Base-by-base conservation (phyloP, 1,284 basidiomycete genomes). In the Tilletiopsis washingtonensis region DNA sequence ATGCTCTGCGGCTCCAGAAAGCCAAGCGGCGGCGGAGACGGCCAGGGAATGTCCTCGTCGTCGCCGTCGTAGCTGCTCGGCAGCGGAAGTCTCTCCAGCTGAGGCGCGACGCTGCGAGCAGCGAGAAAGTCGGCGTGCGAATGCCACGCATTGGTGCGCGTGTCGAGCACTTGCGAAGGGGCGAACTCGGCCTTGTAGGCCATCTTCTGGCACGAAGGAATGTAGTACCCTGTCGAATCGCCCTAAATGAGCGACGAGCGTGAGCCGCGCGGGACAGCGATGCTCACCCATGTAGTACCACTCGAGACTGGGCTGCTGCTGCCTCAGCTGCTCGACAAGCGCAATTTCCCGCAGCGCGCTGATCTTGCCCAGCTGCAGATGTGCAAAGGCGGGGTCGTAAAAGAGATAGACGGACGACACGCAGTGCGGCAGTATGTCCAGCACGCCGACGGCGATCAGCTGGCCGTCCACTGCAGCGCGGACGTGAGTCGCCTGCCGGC, bases 371-470 rank as follows among this genome's bases (percentile, higher is more conserved):
- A 96, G 71, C 11, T 85, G 84, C 66, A 82, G 81, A 40, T 78
- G 78, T 37, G 86, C 83, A 79, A 82, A 91, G 29, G 78, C 78
- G 6, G 83, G 81, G 64, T 90, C 82, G 76, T 94, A 97, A 76
- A 93, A 85, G 72, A 97, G 91, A 74, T 98, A 98, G 7, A 98
- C 93, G 58, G 86, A 89, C 14, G 89, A 93, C 3, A 98, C 84
- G 61, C 93, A 91, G 24, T 74, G 71, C 0, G 91, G 93, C 5
- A 98, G 77, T 49, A 99, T 84, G 71, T 98, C 94, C 50, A 98
- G 77, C 12, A 98, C 88, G 2, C 83, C 85, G 62, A 98, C 80
- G 0, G 86, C 93, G 41, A 97, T 81, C 12, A 97, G 78, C 65
- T 83, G 69, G 7, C 82, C 86, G 62, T 96, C 85, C 7, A 67